Percentiles rank a stretch among this genome's conserved stretches.
Conservation (phyloP, 2,329 filamentous ascomycete species). For the Penicillium sclerotigenum region DNA sequence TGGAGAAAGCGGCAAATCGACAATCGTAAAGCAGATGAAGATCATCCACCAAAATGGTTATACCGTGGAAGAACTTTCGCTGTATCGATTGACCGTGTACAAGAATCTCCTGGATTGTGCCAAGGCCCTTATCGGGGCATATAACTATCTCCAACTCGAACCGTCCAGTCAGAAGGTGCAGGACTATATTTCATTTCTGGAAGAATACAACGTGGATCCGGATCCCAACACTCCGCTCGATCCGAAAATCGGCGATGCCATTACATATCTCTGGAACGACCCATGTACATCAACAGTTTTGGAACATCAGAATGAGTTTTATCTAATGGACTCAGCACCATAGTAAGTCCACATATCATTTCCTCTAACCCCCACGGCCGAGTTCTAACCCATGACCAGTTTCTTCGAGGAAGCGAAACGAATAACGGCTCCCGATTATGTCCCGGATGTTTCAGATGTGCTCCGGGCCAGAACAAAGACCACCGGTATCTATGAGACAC, state of each 20-base stretch:
- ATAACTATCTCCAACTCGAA: slow-evolving; percentile 86
- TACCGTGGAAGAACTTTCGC: slow-evolving; percentile 84
- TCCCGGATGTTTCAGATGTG: slow-evolving; percentile 91
- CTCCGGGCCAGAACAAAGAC: slow-evolving; percentile 95
- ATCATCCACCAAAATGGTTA: slow-evolving; percentile 99
- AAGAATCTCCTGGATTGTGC: slow-evolving; percentile 98
- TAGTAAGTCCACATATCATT: slow-evolving; percentile 64
- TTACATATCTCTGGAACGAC: slow-evolving; percentile 87
- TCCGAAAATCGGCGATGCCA: slow-evolving; percentile 73
- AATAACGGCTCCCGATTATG: slow-evolving; percentile 80
- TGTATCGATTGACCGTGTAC: slow-evolving; percentile 95
- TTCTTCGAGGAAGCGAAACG: slow-evolving; percentile 92
- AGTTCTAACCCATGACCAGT: slow-evolving; percentile 50
- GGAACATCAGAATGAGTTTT: slow-evolving; percentile 96
- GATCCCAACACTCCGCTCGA: slow-evolving; percentile 86
- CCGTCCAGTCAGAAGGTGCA: slow-evolving; percentile 69
- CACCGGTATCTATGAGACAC: slow-evolving; percentile 97
- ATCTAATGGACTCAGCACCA: slow-evolving; percentile 97
- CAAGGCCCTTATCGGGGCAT: slow-evolving; percentile 85
- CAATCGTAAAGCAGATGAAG: slow-evolving; percentile 99
- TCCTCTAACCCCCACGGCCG: background rate
- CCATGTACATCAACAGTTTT: slow-evolving; percentile 76
- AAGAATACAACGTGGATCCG: slow-evolving; percentile 85
- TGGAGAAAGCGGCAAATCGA: slow-evolving; percentile 97
- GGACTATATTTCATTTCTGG: slow-evolving; percentile 72